These are phyloP conservation scores for Arthrocladium fulminans DNA, from an alignment of 2,329 filamentous ascomycete genomes.

Conservation along the genomic window DNA sequence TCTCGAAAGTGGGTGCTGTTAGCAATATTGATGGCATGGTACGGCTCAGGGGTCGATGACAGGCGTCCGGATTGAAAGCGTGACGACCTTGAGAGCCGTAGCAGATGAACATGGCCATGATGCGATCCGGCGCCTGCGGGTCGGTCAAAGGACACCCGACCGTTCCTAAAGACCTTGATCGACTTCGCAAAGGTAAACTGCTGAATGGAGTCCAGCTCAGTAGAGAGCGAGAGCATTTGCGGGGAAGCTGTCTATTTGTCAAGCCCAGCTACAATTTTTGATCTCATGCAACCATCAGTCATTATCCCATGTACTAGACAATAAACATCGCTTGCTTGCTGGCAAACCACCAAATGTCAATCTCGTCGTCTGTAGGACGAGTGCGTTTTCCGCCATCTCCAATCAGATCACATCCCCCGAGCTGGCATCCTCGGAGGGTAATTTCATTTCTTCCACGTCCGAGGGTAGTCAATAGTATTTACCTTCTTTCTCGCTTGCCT, in stretches of 20 bases:
- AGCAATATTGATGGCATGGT: too few relatives aligned
- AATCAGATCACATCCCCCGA: constrained; percentile 7
- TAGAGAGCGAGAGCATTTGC: neutral
- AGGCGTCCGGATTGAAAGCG: too few relatives aligned
- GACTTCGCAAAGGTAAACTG: neutral
- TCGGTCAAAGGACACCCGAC: too few relatives aligned
- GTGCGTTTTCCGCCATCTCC: too few relatives aligned
- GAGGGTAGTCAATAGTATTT: constrained; percentile 11
- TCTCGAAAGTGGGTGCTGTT: too few relatives aligned
- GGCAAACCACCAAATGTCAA: neutral
- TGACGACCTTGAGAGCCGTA: too few relatives aligned
- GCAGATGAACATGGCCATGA: neutral
- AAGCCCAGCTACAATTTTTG: too few relatives aligned
- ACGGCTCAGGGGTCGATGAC: too few relatives aligned
- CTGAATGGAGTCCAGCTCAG: too few relatives aligned
- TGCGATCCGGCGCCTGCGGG: too few relatives aligned
- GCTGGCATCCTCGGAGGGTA: constrained; percentile 6
- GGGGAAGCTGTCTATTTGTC: too few relatives aligned
- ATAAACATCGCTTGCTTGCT: neutral
- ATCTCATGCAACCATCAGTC: neutral
- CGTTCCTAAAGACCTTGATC: neutral
- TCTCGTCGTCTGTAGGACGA: too few relatives aligned
- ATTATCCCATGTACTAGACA: neutral
- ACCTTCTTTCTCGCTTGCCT: neutral
- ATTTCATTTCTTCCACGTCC: neutral